Evolutionary conservation across 345 rosid genomes (phyloP), one percentile per base, ranked within the genome.

Genomic region (Populus nigra): DNA sequence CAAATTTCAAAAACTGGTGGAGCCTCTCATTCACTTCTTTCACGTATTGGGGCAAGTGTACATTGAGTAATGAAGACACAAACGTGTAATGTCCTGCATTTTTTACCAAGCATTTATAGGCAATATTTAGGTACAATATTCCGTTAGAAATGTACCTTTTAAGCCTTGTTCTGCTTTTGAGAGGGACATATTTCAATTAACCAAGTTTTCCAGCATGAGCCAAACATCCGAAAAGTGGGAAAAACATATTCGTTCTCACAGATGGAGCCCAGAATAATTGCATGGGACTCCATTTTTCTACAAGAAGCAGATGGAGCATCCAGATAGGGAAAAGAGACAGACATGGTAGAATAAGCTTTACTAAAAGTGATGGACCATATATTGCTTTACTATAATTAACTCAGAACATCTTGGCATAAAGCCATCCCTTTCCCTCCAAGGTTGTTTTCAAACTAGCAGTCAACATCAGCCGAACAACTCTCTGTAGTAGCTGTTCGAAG

Each of bases 401-500:
- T 25, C 17, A 59, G 68, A 59, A 39, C 27, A 71, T 73, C 72
- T 57, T 65, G 80, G 36, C 49, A 18, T 65, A 61, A 72, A 76
- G 81, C 39, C 1, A 23, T 17, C 59, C 38, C 35, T 77, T 80
- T 66, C 80, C 84, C 82, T 80, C 78, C 31, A 70, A 2, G 45
- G 33, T 23, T 55, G 18, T 16, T 61, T 84, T 75, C 76, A 83
- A 86, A 76, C 43, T 0, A 72, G 49, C 20, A 65, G 72, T 73
- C 82, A 45, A 69, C 78, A 77, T 82, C 90, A 70, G 13, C 12
- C 29, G 11, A 69, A 59, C 39, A 43, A 62, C 33, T 66, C n/a
- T 13, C 20, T 10, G 23, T 20, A 20, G n/a, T 18, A 75, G 57
- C 23, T 68, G 83, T 73, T 73, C 17, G 65, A 36, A 67, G 78